Evolutionary conservation across 805 yeast species (phyloP).

Genomic region (Cyberlindnera lachancei): DNA sequence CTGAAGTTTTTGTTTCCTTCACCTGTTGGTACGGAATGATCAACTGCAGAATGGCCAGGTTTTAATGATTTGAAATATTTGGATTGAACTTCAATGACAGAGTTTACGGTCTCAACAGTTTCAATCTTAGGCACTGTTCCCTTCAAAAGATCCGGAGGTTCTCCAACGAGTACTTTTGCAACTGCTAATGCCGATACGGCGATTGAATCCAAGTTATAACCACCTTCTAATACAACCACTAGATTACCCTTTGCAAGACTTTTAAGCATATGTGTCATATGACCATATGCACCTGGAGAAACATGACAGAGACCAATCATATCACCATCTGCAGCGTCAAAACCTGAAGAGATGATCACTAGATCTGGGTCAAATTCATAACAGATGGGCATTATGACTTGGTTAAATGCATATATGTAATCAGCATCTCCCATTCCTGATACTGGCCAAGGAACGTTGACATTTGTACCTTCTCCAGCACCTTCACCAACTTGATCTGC

Average conservation of each 20-base stretch:
- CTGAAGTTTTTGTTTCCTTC: slow-evolving; percentile 36
- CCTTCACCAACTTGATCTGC: slow-evolving; percentile 80
- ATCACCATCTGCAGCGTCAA: slow-evolving; percentile 98
- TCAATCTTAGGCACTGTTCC: slow-evolving; percentile 62
- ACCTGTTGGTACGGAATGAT: slow-evolving; percentile 27
- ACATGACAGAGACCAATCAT: slow-evolving; percentile 95
- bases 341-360: slow-evolving; percentile 89
- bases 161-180: slow-evolving; percentile 85
- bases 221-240: slow-evolving; percentile 92
- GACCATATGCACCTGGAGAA: slow-evolving; percentile 92
- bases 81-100: slow-evolving; percentile 74
- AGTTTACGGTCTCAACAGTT: slow-evolving; percentile 72
- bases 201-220: slow-evolving; percentile 87
- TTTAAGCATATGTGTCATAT: slow-evolving; percentile 89
- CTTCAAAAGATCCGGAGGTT: slow-evolving; percentile 80
- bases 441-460: slow-evolving; percentile 90
- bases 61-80: slow-evolving; percentile 80
- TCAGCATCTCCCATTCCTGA: slow-evolving; percentile 95
- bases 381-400: slow-evolving; percentile 81
- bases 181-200: slow-evolving; percentile 88
- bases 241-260: slow-evolving; percentile 82
- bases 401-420: slow-evolving; percentile 83
- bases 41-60: slow-evolving; percentile 48
- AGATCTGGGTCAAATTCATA: slow-evolving; percentile 88
- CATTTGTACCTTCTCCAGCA: slow-evolving; percentile 75